A percentile compares a stretch with the other conserved stretches of the same genome.
Conservation (phyloP, 805 yeast genomes). For the Isabelozyma gotoi region DNA sequence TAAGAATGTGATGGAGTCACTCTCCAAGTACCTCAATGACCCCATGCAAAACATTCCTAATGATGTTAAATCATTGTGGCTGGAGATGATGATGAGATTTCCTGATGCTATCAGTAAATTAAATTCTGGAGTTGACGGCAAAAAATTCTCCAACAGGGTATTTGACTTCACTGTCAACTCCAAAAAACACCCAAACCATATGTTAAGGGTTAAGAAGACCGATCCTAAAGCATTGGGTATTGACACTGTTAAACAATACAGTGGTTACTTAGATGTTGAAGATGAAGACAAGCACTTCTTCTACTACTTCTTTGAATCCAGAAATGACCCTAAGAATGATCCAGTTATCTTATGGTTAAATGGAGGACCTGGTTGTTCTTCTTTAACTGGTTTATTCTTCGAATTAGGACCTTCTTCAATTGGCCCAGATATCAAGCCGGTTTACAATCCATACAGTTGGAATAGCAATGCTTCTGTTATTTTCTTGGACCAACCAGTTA, state of each 20-base stretch:
- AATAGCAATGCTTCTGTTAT: slow-evolving; percentile 38
- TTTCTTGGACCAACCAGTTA: slow-evolving; percentile 39
- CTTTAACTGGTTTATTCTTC: slow-evolving; percentile 33
- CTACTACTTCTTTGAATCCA: slow-evolving; percentile 45
- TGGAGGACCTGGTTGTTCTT: slow-evolving; percentile 39
- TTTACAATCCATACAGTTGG: slow-evolving; percentile 30
- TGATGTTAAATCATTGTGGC: slow-evolving; percentile 55
- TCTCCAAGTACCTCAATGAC: slow-evolving; percentile 51
- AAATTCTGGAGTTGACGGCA: slow-evolving; percentile 50
- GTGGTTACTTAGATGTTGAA: slow-evolving; percentile 32
- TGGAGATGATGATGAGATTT: slow-evolving; percentile 59
- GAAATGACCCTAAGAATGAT: slow-evolving; percentile 41
- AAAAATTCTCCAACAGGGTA: slow-evolving; percentile 35
- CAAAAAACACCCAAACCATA: slow-evolving; percentile 45
- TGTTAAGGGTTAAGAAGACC: slow-evolving; percentile 57
- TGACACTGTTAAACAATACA: slow-evolving; percentile 30
- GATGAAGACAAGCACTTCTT: slow-evolving; percentile 55
- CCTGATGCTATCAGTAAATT: slow-evolving; percentile 54
- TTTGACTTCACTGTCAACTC: slow-evolving; percentile 38
- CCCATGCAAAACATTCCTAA: slow-evolving; percentile 49
- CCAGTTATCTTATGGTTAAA: slow-evolving; percentile 35
- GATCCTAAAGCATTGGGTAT: slow-evolving; percentile 44
- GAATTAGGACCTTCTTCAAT: slow-evolving; percentile 35
- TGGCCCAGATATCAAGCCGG: slow-evolving; percentile 25
- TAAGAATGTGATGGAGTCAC: slow-evolving; percentile 40